Evolutionary conservation across 768 basidiomycete genomes (phyloP), one percentile per base, ranked within the genome.

Genomic region (Sporobolomyces roseus): DNA sequence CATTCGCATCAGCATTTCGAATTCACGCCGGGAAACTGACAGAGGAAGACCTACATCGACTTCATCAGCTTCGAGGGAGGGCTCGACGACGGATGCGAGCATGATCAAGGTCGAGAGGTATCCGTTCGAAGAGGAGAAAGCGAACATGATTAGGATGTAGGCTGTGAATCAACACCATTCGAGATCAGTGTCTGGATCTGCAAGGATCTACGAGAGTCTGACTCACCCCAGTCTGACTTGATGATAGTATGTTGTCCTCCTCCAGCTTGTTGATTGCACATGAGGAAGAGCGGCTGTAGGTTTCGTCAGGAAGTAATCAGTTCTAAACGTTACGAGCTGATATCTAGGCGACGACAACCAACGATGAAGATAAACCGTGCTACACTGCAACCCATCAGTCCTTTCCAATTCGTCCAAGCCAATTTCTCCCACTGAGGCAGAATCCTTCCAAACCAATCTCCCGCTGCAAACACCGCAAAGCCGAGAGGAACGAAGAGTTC

Each of bases 401-500:
- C 29, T 27, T 68, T 60, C 63, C 59, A 69, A 41, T 74, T 61
- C 8, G 58, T 69, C 32, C 62, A 71, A 45, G 51, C 52, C 23
- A 77, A 41, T 9, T 19, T 23, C 32, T 60, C 43, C 35, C 66
- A 51, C 33, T 72, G 71, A 21, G 76, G 73, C 45, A 77, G 19
- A 5, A 66, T 50, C 32, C 76, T 55, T 0, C 76, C 76, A 45
- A 75, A 60, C 75, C 75, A 77, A 50, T 77, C 76, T 21, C 73
- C 75, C 1, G 61, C 64, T 2, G 70, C 68, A 46, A 77, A 77
- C 32, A 75, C 63, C 5, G 74, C 64, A 50, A 77, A 77, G 3
- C 71, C 74, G 46, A 77, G 36, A 73, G 77, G 65, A 46, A 78
- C 65, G 36, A 68, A 69, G 33, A 61, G 49, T 27, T 55, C 49